Percentiles rank a stretch among this genome's conserved stretches.
Evolutionary conservation across 1,139 yeast species (phyloP).

Genomic region (Hyphopichia khmerensis): DNA sequence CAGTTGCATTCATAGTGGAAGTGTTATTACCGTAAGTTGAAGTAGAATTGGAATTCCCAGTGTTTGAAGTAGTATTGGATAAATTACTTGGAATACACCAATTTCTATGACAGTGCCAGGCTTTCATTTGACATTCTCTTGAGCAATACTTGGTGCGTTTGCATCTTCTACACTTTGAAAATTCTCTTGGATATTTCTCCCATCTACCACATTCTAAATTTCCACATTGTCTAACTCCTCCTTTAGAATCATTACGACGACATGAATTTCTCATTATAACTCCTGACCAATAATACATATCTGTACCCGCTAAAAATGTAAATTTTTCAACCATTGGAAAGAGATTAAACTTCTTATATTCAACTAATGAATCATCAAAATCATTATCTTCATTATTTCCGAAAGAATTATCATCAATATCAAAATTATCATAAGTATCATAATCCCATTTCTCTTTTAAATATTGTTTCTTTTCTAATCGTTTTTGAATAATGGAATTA

Average conservation of each 20-base stretch:
- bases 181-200: slow-evolving; percentile 88
- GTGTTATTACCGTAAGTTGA: neutral
- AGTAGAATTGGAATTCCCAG: slow-evolving; percentile 1
- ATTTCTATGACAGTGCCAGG: slow-evolving; percentile 91
- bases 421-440: slow-evolving; percentile 56
- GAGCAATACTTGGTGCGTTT: slow-evolving; percentile 94
- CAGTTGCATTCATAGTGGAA: neutral
- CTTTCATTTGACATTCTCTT: slow-evolving; percentile 83
- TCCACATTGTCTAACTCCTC: slow-evolving; percentile 95
- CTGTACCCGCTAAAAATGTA: slow-evolving; percentile 71
- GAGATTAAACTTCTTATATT: slow-evolving; percentile 61
- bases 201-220: slow-evolving; percentile 92
- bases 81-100: slow-evolving; percentile 75
- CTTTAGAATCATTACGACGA: slow-evolving; percentile 79
- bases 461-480: slow-evolving; percentile 32
- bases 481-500: slow-evolving; percentile 30
- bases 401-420: slow-evolving; percentile 45
- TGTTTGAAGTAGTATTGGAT: slow-evolving; percentile 9
- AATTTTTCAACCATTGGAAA: slow-evolving; percentile 92
- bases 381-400: slow-evolving; percentile 25
- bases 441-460: slow-evolving; percentile 48
- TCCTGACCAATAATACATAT: slow-evolving; percentile 94
- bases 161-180: slow-evolving; percentile 92
- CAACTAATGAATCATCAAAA: slow-evolving; percentile 48
- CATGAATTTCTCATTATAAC: slow-evolving; percentile 95